phyloP scores from a whole-genome alignment of 2,329 filamentous ascomycete species.

The Neocucurbitaria cava region DNA sequence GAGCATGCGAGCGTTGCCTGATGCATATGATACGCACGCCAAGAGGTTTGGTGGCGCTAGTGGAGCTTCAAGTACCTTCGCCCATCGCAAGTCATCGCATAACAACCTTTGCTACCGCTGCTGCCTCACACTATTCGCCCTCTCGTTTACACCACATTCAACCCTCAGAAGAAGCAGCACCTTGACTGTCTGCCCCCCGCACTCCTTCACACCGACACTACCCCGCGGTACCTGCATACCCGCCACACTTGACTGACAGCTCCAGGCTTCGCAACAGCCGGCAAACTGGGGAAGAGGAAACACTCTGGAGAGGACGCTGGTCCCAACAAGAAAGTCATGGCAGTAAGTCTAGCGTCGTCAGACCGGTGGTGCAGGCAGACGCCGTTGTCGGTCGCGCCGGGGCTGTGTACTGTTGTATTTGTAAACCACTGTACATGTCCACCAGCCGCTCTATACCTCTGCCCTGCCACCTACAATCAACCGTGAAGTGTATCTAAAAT shows the following conservation, averaged over 20 bases:
- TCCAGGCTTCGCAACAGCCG: slow-evolving; percentile 34
- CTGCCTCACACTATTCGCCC: slow-evolving; percentile 14
- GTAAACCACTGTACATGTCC: slow-evolving; percentile 22
- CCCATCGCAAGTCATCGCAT: slow-evolving; percentile 20
- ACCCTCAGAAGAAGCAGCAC: slow-evolving; percentile 4
- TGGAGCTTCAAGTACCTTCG: slow-evolving; percentile 32
- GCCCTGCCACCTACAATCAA: not conserved
- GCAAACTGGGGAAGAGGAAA: slow-evolving; percentile 55
- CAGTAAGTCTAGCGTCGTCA: slow-evolving; percentile 38
- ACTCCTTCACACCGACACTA: slow-evolving; percentile 6
- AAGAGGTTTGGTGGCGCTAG: slow-evolving; percentile 22
- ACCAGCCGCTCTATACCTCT: slow-evolving; percentile 7
- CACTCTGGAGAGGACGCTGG: slow-evolving; percentile 47
- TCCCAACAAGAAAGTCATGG: slow-evolving; percentile 51
- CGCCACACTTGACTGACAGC: slow-evolving; percentile 31
- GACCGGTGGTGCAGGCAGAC: slow-evolving; percentile 8
- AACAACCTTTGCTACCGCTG: slow-evolving; percentile 12
- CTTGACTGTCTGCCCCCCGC: slow-evolving; percentile 4
- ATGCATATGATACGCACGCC: slow-evolving; percentile 15
- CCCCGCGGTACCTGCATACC: slow-evolving; percentile 21
- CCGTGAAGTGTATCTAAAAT: slow-evolving; percentile 13
- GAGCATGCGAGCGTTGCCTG: not conserved
- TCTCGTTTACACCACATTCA: slow-evolving; percentile 5
- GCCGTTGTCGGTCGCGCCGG: slow-evolving; percentile 15
- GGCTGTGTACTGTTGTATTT: slow-evolving; percentile 32